phyloP scores from a whole-genome alignment of 768 basidiomycete species.

The Royoungia palumana region DNA sequence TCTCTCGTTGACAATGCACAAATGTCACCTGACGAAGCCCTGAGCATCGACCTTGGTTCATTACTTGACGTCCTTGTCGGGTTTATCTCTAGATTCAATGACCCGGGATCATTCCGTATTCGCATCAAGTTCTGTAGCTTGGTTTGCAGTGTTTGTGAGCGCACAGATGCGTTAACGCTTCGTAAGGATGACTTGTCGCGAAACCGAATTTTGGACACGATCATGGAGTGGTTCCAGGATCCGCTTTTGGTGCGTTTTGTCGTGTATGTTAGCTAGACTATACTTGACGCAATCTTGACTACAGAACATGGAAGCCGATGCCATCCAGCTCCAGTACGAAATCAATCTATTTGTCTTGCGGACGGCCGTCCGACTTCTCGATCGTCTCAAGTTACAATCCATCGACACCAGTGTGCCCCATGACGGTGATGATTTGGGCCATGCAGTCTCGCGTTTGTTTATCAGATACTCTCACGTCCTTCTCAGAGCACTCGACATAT shows the following conservation, averaged over 20 bases:
- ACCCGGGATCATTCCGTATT: slow-evolving; percentile 54
- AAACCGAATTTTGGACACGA: slow-evolving; percentile 67
- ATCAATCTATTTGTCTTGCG: slow-evolving; percentile 71
- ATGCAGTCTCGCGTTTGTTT: slow-evolving; percentile 75
- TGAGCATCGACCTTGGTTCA: slow-evolving; percentile 61
- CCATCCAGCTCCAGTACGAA: slow-evolving; percentile 48
- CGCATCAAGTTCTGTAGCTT: slow-evolving; percentile 75
- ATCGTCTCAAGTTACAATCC: slow-evolving; percentile 65
- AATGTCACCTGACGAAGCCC: slow-evolving; percentile 53
- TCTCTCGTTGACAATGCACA: slow-evolving; percentile 73
- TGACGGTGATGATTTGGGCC: slow-evolving; percentile 60
- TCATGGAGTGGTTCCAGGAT: slow-evolving; percentile 78
- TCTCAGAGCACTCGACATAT: slow-evolving; percentile 55
- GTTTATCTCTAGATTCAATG: slow-evolving; percentile 62
- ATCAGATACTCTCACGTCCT: slow-evolving; percentile 71
- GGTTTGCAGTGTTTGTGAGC: slow-evolving; percentile 63
- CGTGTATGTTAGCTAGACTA: background rate
- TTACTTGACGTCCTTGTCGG: slow-evolving; percentile 56
- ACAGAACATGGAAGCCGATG: slow-evolving; percentile 39
- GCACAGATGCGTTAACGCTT: slow-evolving; percentile 56
- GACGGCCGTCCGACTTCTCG: slow-evolving; percentile 71
- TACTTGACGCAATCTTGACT: slow-evolving; percentile 1
- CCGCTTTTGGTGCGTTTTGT: slow-evolving; percentile 43
- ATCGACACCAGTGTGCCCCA: slow-evolving; percentile 48
- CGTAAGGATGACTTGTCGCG: slow-evolving; percentile 66